A percentile compares a stretch with the other conserved stretches of the same genome.
These are phyloP conservation scores for Skeletonema potamos DNA, from an alignment of 108 stramenopile genomes.

Conservation along the genomic window DNA sequence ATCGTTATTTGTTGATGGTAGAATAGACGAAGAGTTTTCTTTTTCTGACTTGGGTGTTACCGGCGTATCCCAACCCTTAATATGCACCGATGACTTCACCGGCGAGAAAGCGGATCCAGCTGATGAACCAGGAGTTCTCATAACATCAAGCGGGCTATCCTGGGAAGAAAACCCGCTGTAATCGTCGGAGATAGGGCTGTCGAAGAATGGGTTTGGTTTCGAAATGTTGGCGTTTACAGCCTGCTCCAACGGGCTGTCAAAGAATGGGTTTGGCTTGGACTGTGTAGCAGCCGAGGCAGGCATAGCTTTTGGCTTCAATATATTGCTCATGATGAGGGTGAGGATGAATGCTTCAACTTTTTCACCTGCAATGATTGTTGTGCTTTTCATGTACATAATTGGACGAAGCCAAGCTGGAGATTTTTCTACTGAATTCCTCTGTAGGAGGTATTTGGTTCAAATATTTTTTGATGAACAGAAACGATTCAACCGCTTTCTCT, in stretches of 20 bases:
- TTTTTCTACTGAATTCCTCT: too few relatives aligned
- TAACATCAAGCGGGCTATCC: background rate
- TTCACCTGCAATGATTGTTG: background rate
- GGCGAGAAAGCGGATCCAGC: conserved; percentile 2
- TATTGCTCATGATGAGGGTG: background rate
- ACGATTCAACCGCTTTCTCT: too few relatives aligned
- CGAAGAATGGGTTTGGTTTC: conserved; percentile 1
- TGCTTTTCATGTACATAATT: too few relatives aligned
- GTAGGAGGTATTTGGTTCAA: too few relatives aligned
- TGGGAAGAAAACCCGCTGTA: background rate
- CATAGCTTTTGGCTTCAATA: background rate
- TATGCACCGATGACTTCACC: background rate
- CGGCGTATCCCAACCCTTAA: background rate
- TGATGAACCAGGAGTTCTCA: conserved; percentile 1
- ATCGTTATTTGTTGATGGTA: background rate
- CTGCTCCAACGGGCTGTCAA: background rate
- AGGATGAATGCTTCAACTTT: background rate
- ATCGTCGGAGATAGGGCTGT: conserved; percentile 9
- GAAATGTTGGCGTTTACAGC: background rate
- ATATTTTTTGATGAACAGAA: too few relatives aligned
- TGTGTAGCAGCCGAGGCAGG: background rate
- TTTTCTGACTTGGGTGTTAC: background rate
- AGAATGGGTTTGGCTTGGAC: background rate
- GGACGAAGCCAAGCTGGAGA: too few relatives aligned
- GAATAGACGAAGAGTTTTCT: conserved; percentile 3